Percentiles rank a stretch among this genome's conserved stretches.
These are phyloP conservation scores for Pythium rhizo-oryzae DNA, from an alignment of 352 stramenopile genomes.

Conservation along the genomic window DNA sequence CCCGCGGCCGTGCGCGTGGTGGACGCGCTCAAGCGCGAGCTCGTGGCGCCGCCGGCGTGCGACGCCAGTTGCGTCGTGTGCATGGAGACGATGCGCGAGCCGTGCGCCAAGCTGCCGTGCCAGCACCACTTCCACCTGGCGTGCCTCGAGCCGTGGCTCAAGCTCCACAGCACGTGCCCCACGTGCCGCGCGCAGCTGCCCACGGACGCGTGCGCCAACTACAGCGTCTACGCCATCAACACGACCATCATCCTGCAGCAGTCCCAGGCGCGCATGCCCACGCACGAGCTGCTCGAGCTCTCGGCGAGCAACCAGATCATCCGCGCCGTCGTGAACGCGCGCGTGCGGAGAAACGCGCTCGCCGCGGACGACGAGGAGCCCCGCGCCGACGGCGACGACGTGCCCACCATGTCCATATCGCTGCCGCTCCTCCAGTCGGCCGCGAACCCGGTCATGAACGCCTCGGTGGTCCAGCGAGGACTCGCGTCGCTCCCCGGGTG, in stretches of 20 bases:
- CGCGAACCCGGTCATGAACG: constrained; percentile 76
- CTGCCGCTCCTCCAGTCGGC: constrained; percentile 54
- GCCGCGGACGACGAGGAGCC: constrained; percentile 3
- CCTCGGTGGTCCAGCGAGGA: constrained; percentile 68
- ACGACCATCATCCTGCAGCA: constrained; percentile 90
- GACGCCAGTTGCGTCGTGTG: constrained; percentile 73
- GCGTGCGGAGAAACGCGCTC: constrained; percentile 64
- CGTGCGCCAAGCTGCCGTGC: constrained; percentile 73
- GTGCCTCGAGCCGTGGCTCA: constrained; percentile 88
- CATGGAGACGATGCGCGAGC: constrained; percentile 68
- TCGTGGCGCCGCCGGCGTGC: constrained; percentile 25
- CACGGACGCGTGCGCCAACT: constrained; percentile 82
- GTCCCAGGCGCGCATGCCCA: constrained; percentile 77
- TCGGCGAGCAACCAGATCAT: constrained; percentile 88
- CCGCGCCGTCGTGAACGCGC: constrained; percentile 82
- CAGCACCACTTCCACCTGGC: constrained; percentile 77
- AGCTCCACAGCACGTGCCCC: constrained; percentile 85
- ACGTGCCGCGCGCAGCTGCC: constrained; percentile 82
- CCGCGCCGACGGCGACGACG: constrained; percentile 9
- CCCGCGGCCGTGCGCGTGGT: constrained; percentile 65
- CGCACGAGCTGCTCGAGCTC: constrained; percentile 74
- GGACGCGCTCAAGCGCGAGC: constrained; percentile 55
- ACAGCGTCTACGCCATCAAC: constrained; percentile 91
- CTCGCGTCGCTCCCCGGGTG: constrained; percentile 46
- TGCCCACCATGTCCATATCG: constrained; percentile 40